Percentiles rank a stretch among this genome's conserved stretches.
Conservation (phyloP, 2,329 filamentous ascomycete genomes). For the Neonectria hederae region DNA sequence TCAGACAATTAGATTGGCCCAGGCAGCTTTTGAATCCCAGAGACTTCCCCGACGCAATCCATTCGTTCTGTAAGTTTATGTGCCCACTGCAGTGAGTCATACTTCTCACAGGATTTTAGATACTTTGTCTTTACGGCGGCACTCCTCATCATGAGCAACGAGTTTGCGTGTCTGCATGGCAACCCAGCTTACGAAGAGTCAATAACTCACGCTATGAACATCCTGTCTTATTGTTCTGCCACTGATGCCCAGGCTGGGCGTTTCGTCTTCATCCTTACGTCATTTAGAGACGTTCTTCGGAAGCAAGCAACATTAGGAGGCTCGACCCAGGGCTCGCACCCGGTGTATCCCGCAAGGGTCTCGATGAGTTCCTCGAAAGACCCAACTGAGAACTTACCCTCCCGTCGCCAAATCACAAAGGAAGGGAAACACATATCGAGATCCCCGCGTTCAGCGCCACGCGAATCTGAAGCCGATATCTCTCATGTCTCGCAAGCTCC, state of each 20-base stretch:
- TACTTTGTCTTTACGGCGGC: constrained; percentile 66
- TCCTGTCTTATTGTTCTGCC: constrained; percentile 59
- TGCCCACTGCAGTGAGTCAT: neutral
- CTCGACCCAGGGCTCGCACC: neutral
- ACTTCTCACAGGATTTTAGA: constrained; percentile 46
- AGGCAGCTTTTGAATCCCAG: constrained; percentile 53
- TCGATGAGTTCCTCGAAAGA: neutral
- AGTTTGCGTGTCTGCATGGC: constrained; percentile 61
- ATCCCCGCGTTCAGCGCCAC: neutral
- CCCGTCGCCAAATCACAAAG: neutral
- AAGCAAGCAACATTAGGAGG: neutral
- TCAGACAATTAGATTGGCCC: constrained; percentile 59
- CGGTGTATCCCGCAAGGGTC: neutral
- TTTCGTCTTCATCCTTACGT: constrained; percentile 59
- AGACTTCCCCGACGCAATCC: constrained; percentile 63
- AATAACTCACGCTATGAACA: constrained; percentile 55
- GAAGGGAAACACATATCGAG: neutral
- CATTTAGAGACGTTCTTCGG: constrained; percentile 50
- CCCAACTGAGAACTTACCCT: neutral
- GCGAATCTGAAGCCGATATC: neutral
- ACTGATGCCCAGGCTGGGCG: constrained; percentile 60
- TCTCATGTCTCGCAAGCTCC: constrained; percentile 11
- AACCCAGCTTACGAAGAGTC: constrained; percentile 53
- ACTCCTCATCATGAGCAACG: constrained; percentile 65
- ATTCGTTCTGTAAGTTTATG: constrained; percentile 61